Base-by-base conservation (phyloP, 805 yeast species). In the Schwanniomyces sp. region DNA sequence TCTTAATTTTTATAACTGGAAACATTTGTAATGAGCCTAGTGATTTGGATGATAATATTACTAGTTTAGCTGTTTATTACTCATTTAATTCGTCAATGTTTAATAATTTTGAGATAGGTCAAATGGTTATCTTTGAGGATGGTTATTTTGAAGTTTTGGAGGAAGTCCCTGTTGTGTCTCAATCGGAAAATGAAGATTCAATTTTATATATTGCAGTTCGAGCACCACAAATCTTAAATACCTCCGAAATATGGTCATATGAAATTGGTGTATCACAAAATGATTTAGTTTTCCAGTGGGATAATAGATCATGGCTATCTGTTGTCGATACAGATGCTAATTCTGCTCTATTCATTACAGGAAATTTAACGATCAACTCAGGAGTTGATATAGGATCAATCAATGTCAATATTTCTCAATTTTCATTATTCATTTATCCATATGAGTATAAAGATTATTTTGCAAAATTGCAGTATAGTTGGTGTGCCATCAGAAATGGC, bases 281-380 rank as follows among this genome's bases (percentile, higher is more conserved):
- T 43, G 83, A 83, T 59, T 67, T 85, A 53, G 81, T 81, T 0
- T 86, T 79, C 55, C 88, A 85, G 58, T 86, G 88, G 87, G 90
- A 85, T 61, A 70, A 72, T 39, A 67, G 79, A 14, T 60, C 80
- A 9, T 78, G 82, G 78, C 76, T 82, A 0, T 56, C 64, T 30
- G 67, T 86, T 14, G 78, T 87, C 1, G 96, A 89, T 60, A 69
- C 91, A 0, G 96, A 88, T 64, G 78, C 80, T 56, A 70, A 74
- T 14, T 78, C 88, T 30, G 91, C 87, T 0, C 67, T 88, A 49
- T 70, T 90, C 29, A 79, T 80, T 17, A 84, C 91, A 0, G 83
- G 83, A 2, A 76, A 77, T 53, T 74, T 80, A 51, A 61, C 72
- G 5, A 11, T 34, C 5, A 24, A 41, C 12, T 40, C 59, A n/a